Evolutionary conservation across 768 basidiomycete species (phyloP).

Genomic region (Leccinum boreale): DNA sequence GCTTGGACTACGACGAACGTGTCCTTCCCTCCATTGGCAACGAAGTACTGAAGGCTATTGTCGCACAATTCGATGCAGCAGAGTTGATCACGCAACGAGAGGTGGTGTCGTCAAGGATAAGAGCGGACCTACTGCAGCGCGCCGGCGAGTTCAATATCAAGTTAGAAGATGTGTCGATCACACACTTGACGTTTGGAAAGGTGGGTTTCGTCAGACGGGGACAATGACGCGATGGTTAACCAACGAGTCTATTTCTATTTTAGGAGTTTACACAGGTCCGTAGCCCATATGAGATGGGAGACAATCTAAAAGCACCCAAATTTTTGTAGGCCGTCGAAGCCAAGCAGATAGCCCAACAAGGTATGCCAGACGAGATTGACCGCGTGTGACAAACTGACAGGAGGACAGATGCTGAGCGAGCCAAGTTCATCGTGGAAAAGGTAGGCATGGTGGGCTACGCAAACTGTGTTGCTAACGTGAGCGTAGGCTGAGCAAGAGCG

Average conservation of each 20-base stretch:
- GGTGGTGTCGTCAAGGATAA: slow-evolving; percentile 91
- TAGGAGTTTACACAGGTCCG: slow-evolving; percentile 81
- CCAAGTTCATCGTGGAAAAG: slow-evolving; percentile 99
- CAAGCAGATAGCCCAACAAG: slow-evolving; percentile 99
- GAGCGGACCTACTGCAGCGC: slow-evolving; percentile 87
- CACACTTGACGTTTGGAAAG: slow-evolving; percentile 85
- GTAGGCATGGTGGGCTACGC: slow-evolving; percentile 37
- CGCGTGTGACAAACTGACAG: slow-evolving; percentile 12
- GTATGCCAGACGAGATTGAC: slow-evolving; percentile 37
- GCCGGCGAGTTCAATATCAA: slow-evolving; percentile 95
- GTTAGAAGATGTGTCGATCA: slow-evolving; percentile 97
- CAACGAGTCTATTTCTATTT: slow-evolving; percentile 5
- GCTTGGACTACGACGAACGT: slow-evolving; percentile 96
- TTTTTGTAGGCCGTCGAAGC: slow-evolving; percentile 84
- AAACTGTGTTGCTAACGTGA: slow-evolving; percentile 18
- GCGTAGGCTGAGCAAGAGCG: slow-evolving; percentile 95
- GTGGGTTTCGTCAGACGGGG: slow-evolving; percentile 35
- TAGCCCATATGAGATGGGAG: not conserved
- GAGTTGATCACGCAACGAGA: slow-evolving; percentile 97
- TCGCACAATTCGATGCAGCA: slow-evolving; percentile 97
- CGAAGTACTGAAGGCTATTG: slow-evolving; percentile 96
- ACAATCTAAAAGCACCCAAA: not conserved
- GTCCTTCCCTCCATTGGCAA: slow-evolving; percentile 97
- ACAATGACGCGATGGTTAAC: not conserved
- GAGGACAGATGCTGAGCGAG: slow-evolving; percentile 86